Evolutionary conservation across 306 rosid species (phyloP), one percentile per base, ranked within the genome.

Genomic region (Trifolium repens): DNA sequence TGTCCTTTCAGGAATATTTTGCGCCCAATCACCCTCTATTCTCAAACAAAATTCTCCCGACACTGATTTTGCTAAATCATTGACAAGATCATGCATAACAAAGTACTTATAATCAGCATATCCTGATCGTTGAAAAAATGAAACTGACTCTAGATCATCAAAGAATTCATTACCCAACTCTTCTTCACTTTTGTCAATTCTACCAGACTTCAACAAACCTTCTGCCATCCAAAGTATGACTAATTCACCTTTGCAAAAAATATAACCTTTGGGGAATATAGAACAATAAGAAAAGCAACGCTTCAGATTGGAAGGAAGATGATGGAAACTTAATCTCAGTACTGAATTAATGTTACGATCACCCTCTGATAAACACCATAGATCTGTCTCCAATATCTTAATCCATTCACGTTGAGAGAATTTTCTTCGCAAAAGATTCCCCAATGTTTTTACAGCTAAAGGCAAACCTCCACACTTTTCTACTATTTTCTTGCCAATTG

Each of bases 391-490:
- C 19, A 49, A 15, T 49, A 49, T 49, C 54, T 49, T 49, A 5
- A 49, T 1, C 54, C 54, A 49, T 15, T 49, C 54, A 49, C 19
- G 54, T 49, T 49, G 19, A 49, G 54, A 49, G 19, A 49, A 49
- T 49, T 49, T 49, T 49, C 19, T 15, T 49, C 54, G 54, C 54
- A 49, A 49, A 2, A 49, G 54, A 13, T 15, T 14, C 17, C 54
- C 54, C 19, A 49, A 4, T 15, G 54, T 5, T 49, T 49, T 49
- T 15, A 49, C 54, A 49, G 54, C 54, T 49, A 49, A 15, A 49
- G 54, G 54, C 54, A 49, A 49, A 8, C 54, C 54, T 49, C 54
- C 54, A 49, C 54, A 49, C 54, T 49, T 49, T 49, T 49, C 54
- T 5, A 49, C 19, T 5, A 49, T 15, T 49, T 49, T 49, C 19